These are phyloP conservation scores for Rhizophagus prolifer DNA, from an alignment of 192 early-diverging fungal species.

Conservation along the genomic window DNA sequence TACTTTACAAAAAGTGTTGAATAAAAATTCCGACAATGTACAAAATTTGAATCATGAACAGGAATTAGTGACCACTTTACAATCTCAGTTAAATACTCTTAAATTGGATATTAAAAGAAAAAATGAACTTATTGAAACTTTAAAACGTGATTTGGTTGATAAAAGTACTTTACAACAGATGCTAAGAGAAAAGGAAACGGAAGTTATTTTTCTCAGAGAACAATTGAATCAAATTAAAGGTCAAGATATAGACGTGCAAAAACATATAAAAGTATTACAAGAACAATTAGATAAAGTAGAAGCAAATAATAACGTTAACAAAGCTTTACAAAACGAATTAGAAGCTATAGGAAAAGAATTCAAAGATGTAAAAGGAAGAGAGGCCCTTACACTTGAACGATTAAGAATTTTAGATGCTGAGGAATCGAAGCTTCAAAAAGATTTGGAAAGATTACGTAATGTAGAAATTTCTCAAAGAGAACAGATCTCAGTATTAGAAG, in stretches of 20 bases:
- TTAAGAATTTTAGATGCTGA: neutral
- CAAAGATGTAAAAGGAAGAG: neutral
- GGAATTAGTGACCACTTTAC: neutral
- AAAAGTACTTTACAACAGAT: conserved; percentile 14
- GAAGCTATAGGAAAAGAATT: conserved; percentile 2
- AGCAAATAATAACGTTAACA: neutral
- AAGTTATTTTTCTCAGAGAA: neutral
- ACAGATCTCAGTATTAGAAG: conserved; percentile 2
- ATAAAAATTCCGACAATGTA: neutral
- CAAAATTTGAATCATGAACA: neutral
- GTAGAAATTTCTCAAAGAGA: conserved; percentile 7
- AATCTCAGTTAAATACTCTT: conserved; percentile 1
- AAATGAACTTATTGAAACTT: conserved; percentile 26
- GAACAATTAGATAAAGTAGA: neutral
- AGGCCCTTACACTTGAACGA: neutral
- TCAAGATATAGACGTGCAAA: neutral
- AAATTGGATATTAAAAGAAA: conserved; percentile 24
- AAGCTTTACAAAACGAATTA: conserved; percentile 12
- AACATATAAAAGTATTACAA: conserved; percentile 19
- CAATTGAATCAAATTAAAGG: conserved; percentile 6
- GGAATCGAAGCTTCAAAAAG: conserved; percentile 1
- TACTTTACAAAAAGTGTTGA: conserved; percentile 11
- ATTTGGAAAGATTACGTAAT: neutral
- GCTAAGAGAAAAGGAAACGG: conserved; percentile 7
- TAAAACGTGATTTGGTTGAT: conserved; percentile 21